These are phyloP conservation scores for Tribonema minus DNA, from an alignment of 108 stramenopile genomes.

Conservation along the genomic window DNA sequence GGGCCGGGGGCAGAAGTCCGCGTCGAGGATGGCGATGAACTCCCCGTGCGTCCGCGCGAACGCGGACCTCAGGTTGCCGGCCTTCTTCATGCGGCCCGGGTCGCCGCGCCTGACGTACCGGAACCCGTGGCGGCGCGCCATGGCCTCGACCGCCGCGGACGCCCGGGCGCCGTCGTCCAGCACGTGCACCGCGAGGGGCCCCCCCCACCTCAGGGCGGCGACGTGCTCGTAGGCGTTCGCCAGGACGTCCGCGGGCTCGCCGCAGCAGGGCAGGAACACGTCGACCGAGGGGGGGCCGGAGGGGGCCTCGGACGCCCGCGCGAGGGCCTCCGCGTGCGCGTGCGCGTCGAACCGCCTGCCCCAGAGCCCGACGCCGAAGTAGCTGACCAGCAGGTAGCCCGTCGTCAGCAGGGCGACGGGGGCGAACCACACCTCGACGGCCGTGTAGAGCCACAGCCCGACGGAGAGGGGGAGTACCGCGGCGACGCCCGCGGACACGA, in stretches of 20 bases:
- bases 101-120: conserved; percentile 1
- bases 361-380: conserved; percentile 1
- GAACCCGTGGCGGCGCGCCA: conserved; percentile 1
- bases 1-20: conserved; percentile 16
- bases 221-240: conserved; percentile 19
- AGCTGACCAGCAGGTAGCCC: no score
- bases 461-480: no score
- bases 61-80: conserved; percentile 17
- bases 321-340: background rate
- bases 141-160: background rate
- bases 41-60: conserved; percentile 22
- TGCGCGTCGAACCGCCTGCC: conserved; percentile 2
- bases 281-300: conserved; percentile 27
- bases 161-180: conserved; percentile 8
- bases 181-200: background rate
- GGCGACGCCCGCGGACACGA: no score
- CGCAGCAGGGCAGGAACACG: conserved; percentile 25
- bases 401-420: no score
- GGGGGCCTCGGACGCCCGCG: no score
- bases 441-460: no score
- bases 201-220: no score
- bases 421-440: no score
- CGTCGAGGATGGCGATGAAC: conserved; percentile 9
- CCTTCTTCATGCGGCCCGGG: conserved; percentile 12
- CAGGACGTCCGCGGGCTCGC: conserved; percentile 1